Percentiles rank a stretch among this genome's conserved stretches.
phyloP scores from a whole-genome alignment of 208 protist species.

The Leptomonas seymouri region DNA sequence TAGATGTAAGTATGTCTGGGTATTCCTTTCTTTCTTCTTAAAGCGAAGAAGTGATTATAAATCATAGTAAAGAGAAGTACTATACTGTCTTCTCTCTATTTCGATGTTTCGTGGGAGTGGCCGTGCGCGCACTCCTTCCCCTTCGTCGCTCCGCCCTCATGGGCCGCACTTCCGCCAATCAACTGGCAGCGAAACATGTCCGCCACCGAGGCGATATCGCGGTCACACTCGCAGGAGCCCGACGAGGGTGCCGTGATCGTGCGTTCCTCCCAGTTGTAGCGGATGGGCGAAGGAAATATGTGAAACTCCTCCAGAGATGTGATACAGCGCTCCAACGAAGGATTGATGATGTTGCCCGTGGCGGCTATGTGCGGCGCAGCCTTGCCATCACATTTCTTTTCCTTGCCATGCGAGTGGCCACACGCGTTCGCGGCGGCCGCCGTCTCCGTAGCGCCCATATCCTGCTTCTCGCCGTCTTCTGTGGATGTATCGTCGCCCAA shows the following conservation, averaged over 20 bases:
- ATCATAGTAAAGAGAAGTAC: no score
- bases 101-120: conserved; percentile 1
- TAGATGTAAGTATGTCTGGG: no score
- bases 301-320: conserved; percentile 58
- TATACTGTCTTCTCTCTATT: not conserved
- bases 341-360: conserved; percentile 45
- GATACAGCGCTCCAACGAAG: conserved; percentile 52
- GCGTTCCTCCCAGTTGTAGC: conserved; percentile 68
- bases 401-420: not conserved
- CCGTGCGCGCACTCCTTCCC: not conserved
- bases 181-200: conserved; percentile 47
- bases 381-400: conserved; percentile 1
- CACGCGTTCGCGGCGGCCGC: not conserved
- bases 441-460: not conserved
- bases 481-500: not conserved
- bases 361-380: conserved; percentile 23
- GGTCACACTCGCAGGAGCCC: conserved; percentile 51
- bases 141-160: not conserved
- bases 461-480: conserved; percentile 10
- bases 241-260: conserved; percentile 35
- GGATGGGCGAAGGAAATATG: conserved; percentile 41
- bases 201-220: conserved; percentile 66
- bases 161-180: not conserved
- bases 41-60: no score
- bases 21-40: no score